Percentiles rank a stretch among this genome's conserved stretches.
Evolutionary conservation across 139 green algal genomes (phyloP).

Genomic region (Chlorella sp.): DNA sequence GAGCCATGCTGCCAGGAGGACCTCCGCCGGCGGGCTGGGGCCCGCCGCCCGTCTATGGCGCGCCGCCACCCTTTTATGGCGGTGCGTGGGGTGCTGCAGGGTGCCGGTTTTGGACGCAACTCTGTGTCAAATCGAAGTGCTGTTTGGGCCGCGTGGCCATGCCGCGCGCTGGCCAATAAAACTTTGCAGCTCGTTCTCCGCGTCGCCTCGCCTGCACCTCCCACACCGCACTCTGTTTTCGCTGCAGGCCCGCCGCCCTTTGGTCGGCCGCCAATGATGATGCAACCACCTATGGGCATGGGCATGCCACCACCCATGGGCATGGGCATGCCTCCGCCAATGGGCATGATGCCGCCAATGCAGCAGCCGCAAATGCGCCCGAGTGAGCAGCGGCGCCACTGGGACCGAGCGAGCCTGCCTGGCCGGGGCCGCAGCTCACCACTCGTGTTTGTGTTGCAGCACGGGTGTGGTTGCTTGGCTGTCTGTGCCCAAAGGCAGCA

Average conservation of each 20-base stretch:
- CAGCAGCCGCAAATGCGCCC: background rate
- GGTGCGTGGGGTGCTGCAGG: background rate
- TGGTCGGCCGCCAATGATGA: background rate
- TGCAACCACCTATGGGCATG: background rate
- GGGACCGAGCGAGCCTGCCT: background rate
- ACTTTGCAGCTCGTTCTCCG: background rate
- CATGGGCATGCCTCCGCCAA: slow-evolving; percentile 7
- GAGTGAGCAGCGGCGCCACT: background rate
- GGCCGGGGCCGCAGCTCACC: background rate
- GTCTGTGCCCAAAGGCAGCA: no score
- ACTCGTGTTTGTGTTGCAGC: background rate
- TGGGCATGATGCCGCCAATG: background rate
- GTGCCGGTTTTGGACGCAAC: background rate
- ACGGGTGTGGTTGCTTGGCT: no score
- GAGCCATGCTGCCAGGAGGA: background rate
- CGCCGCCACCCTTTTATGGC: background rate
- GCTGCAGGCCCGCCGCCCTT: background rate
- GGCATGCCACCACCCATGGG: slow-evolving; percentile 8
- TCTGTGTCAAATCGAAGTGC: no score
- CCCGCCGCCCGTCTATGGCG: background rate
- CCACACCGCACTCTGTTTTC: background rate
- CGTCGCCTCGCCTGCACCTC: background rate
- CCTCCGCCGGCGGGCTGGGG: background rate
- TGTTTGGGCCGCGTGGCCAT: background rate
- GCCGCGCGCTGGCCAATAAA: background rate